Percentiles rank a stretch among this genome's conserved stretches.
Evolutionary conservation across 2,329 filamentous ascomycete species (phyloP).

Genomic region (Atkinsonella texensis): DNA sequence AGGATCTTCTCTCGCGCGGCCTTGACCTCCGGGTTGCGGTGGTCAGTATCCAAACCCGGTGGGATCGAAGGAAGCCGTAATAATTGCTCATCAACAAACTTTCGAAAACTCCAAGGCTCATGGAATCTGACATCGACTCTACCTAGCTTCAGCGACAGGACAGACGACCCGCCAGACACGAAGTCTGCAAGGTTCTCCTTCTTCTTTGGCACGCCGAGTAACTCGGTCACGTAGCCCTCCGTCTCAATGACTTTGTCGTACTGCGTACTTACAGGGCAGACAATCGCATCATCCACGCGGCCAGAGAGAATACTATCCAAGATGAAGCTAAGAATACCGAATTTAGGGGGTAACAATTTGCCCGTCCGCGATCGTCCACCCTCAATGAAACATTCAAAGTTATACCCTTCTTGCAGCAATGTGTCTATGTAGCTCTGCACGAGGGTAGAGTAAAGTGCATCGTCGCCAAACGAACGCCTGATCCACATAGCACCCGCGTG

Average conservation of each 20-base stretch:
- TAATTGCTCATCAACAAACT: slow-evolving; percentile 70
- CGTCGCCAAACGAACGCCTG: slow-evolving; percentile 80
- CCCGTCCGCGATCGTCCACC: slow-evolving; percentile 86
- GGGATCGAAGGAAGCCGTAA: slow-evolving; percentile 34
- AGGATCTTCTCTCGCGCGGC: slow-evolving; percentile 59
- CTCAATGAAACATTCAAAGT: slow-evolving; percentile 96
- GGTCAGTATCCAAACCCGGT: slow-evolving; percentile 31
- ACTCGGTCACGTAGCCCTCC: slow-evolving; percentile 88
- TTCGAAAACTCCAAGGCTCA: slow-evolving; percentile 82
- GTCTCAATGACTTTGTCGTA: slow-evolving; percentile 99
- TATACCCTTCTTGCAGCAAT: slow-evolving; percentile 77
- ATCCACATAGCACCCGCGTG: slow-evolving; percentile 98
- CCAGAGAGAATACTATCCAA: slow-evolving; percentile 83
- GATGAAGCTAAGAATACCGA: slow-evolving; percentile 86
- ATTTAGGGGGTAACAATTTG: slow-evolving; percentile 87
- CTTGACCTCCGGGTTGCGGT: slow-evolving; percentile 34
- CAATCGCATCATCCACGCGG: slow-evolving; percentile 77
- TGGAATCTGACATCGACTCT: slow-evolving; percentile 93
- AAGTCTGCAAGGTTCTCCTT: slow-evolving; percentile 91
- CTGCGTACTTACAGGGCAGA: slow-evolving; percentile 92
- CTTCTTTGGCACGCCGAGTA: slow-evolving; percentile 86
- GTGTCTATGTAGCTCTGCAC: slow-evolving; percentile 96
- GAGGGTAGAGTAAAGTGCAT: slow-evolving; percentile 79
- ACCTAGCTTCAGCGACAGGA: slow-evolving; percentile 78
- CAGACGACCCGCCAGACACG: slow-evolving; percentile 69